Percentiles rank a stretch among this genome's conserved stretches.
These are phyloP conservation scores for Chytriomyces sp. DNA, from an alignment of 192 early-diverging fungal species.

Conservation along the genomic window DNA sequence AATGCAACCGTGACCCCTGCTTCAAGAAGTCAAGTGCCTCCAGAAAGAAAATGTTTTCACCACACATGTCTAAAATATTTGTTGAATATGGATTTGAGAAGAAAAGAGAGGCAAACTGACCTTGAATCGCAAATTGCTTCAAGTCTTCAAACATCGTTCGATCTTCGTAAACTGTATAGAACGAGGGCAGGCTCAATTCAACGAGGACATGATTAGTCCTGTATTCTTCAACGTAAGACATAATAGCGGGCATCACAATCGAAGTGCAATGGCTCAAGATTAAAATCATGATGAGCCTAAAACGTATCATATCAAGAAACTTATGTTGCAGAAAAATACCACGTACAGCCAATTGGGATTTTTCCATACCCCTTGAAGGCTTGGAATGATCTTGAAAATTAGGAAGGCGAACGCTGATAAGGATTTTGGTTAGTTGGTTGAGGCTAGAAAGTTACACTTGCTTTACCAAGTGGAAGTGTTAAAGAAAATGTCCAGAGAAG, in stretches of 20 bases:
- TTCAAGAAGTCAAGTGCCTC: background rate
- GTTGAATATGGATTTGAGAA: background rate
- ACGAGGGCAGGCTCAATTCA: background rate
- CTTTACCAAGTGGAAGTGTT: background rate
- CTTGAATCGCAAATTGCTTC: background rate
- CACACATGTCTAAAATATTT: background rate
- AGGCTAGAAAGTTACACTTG: background rate
- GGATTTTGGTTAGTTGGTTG: background rate
- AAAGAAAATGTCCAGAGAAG: background rate
- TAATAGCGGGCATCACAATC: background rate
- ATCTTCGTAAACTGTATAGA: background rate
- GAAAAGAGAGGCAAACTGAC: background rate
- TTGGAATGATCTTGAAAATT: background rate
- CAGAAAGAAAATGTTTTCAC: background rate
- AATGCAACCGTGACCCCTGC: background rate
- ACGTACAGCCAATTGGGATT: background rate
- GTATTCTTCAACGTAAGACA: background rate
- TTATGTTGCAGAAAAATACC: no score
- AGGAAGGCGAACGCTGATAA: background rate
- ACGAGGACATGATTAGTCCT: background rate
- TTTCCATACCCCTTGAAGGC: background rate
- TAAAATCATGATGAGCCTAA: background rate
- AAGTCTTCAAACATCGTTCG: background rate
- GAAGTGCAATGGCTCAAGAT: background rate
- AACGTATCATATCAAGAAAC: no score